Evolutionary conservation across 441 rosid genomes (phyloP).

Genomic region (Manihot esculenta): DNA sequence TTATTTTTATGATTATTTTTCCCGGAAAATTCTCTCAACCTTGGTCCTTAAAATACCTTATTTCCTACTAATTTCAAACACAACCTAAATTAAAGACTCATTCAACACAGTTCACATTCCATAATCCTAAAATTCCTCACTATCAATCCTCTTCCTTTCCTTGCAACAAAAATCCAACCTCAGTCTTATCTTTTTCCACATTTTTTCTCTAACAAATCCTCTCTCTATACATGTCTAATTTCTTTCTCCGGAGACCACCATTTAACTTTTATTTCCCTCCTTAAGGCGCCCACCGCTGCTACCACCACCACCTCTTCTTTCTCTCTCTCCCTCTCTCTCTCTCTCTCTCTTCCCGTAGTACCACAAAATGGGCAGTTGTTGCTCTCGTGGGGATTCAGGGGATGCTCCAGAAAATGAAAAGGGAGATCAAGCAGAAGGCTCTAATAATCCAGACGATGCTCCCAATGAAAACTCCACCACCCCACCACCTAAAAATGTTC

Average conservation of each 20-base stretch:
- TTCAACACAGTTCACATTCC: conserved; percentile 23
- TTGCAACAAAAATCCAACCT: conserved; percentile 40
- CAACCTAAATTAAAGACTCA: conserved; percentile 17
- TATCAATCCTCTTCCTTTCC: conserved; percentile 34
- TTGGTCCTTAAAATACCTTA: conserved; percentile 25
- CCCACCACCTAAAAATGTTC: conserved; percentile 36
- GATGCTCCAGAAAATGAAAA: conserved; percentile 28
- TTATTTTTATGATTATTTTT: background rate
- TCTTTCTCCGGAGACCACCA: conserved; percentile 24
- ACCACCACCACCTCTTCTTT: conserved; percentile 10
- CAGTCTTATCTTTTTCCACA: conserved; percentile 18
- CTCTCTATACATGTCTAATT: conserved; percentile 30
- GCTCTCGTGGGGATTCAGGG: conserved; percentile 55
- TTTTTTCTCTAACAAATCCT: conserved; percentile 3
- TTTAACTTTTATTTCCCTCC: conserved; percentile 24
- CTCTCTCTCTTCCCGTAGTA: conserved; percentile 7
- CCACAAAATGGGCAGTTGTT: conserved; percentile 75
- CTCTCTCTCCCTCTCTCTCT: conserved; percentile 15
- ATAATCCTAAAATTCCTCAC: conserved; percentile 53
- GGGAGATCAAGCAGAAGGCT: conserved; percentile 21
- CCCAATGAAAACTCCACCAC: conserved; percentile 23
- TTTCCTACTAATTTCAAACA: conserved; percentile 14
- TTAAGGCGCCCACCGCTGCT: conserved; percentile 19
- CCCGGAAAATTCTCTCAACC: conserved; percentile 51
- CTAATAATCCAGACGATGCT: conserved; percentile 17